A percentile compares a stretch with the other conserved stretches of the same genome.
Evolutionary conservation across 176 grass and related monocot species (phyloP).

Genomic region (Aegilops umbellulata): DNA sequence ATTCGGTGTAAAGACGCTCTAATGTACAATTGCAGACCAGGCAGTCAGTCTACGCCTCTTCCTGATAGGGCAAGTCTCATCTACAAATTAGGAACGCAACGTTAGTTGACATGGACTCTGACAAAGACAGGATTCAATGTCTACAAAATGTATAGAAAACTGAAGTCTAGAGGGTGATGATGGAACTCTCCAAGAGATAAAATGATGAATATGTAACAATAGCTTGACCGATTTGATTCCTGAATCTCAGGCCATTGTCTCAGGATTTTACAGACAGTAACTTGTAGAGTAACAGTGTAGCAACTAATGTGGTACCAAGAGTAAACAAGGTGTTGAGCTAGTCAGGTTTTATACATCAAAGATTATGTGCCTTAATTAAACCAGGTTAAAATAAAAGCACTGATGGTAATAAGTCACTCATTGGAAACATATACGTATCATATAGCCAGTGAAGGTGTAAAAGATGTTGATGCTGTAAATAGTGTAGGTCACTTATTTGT

Average conservation of each 20-base stretch:
- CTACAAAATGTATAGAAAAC: not conserved
- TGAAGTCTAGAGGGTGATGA: not conserved
- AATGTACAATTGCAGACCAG: slow-evolving; percentile 40
- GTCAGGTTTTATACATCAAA: not conserved
- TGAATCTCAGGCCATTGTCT: slow-evolving; percentile 1
- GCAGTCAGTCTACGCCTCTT: not conserved
- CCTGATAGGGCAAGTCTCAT: slow-evolving; percentile 20
- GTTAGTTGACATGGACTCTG: slow-evolving; percentile 13
- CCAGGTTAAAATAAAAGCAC: not conserved
- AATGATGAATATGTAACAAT: not conserved
- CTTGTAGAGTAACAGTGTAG: slow-evolving; percentile 20
- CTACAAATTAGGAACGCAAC: slow-evolving; percentile 36
- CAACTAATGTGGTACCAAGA: slow-evolving; percentile 1
- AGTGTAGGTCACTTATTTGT: not conserved
- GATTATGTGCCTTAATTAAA: slow-evolving; percentile 1
- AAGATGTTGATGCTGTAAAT: slow-evolving; percentile 2
- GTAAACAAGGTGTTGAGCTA: not conserved
- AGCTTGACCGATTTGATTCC: not conserved
- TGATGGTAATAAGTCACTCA: not conserved
- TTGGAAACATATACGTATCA: not conserved
- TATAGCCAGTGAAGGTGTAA: not conserved
- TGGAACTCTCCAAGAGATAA: not conserved
- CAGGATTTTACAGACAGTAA: not conserved
- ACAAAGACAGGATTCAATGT: not conserved
- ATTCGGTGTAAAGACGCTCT: slow-evolving; percentile 28